Conservation (phyloP, 345 rosid genomes). For the Punica granatum region DNA sequence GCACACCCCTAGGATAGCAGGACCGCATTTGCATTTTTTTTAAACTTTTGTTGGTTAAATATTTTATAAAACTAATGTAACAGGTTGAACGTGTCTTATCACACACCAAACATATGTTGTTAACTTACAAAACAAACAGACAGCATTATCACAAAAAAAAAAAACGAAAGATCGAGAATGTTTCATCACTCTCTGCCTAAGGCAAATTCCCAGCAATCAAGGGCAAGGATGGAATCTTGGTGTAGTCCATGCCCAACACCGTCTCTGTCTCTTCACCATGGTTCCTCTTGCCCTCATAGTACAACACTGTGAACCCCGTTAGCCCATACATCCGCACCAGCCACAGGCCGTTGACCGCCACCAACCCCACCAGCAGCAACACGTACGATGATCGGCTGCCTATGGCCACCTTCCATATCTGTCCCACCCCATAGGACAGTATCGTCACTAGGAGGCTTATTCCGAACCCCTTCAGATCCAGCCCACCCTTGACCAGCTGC, state of each 20-base stretch:
- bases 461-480: conserved; percentile 29
- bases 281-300: conserved; percentile 34
- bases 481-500: conserved; percentile 32
- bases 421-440: conserved; percentile 7
- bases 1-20: too few species aligned
- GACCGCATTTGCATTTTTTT: too few species aligned
- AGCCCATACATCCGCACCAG: conserved; percentile 26
- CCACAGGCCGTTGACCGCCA: conserved; percentile 13
- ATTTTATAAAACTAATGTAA: too few species aligned
- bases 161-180: too few species aligned
- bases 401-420: conserved; percentile 7
- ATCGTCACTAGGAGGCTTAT: conserved; percentile 28
- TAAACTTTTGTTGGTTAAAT: too few species aligned
- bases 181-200: background rate
- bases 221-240: conserved; percentile 25
- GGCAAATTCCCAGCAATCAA: conserved; percentile 10
- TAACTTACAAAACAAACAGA: too few species aligned
- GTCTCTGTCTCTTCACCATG: conserved; percentile 44
- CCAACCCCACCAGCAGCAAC: conserved; percentile 16
- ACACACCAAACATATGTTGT: too few species aligned
- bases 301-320: conserved; percentile 36
- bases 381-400: conserved; percentile 1
- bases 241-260: conserved; percentile 24
- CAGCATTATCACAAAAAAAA: too few species aligned
- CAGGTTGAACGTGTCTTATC: too few species aligned